Conservation (phyloP, 768 basidiomycete species). For the Calocera cornea region DNA sequence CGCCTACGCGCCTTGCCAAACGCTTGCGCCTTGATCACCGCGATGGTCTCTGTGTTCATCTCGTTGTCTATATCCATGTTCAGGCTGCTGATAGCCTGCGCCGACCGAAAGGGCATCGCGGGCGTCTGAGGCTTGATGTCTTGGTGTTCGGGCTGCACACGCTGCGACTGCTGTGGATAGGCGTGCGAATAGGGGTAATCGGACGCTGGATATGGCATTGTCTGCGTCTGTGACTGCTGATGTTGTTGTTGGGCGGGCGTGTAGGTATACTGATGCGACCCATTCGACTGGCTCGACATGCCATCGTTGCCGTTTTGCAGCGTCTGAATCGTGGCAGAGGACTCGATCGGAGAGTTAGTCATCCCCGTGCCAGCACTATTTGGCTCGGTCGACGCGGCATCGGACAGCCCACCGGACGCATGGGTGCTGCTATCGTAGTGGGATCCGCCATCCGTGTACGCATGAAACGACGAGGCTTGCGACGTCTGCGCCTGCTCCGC, state of each 20-base stretch:
- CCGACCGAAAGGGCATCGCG: conserved; percentile 36
- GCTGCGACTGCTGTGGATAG: conserved; percentile 21
- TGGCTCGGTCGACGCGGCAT: background rate
- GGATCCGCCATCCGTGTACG: background rate
- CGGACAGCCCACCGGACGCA: background rate
- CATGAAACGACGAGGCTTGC: background rate
- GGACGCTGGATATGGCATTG: conserved; percentile 20
- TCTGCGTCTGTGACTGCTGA: background rate
- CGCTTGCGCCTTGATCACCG: conserved; percentile 82
- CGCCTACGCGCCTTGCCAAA: conserved; percentile 75
- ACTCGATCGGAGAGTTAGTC: background rate
- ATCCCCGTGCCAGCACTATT: background rate
- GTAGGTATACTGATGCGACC: background rate
- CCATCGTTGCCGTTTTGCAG: background rate
- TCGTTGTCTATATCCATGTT: background rate
- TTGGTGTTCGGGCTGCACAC: background rate
- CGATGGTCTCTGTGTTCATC: conserved; percentile 38
- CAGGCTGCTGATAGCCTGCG: conserved; percentile 18
- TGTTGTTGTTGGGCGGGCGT: background rate
- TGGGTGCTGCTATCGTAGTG: background rate
- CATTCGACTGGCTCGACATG: background rate
- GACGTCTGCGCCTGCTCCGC: background rate
- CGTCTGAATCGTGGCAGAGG: background rate
- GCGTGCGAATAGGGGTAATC: conserved; percentile 36
- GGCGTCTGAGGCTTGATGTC: conserved; percentile 25